A percentile compares a stretch with the other conserved stretches of the same genome.
Evolutionary conservation across 306 rosid genomes (phyloP).

Genomic region (Erythrophleum fordii): DNA sequence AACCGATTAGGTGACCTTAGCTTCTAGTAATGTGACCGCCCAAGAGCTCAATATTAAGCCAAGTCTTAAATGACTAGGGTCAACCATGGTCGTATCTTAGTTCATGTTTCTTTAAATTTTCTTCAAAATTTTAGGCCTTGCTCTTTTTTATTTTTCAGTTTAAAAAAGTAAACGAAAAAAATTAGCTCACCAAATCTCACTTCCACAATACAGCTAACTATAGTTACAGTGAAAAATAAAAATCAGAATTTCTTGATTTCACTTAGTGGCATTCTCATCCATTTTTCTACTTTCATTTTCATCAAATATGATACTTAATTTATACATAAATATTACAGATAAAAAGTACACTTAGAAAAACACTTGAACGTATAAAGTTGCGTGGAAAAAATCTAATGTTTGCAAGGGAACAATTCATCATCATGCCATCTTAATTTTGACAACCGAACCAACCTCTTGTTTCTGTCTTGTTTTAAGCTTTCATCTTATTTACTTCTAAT

Average conservation of each 20-base stretch:
- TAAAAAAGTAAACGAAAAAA: not conserved
- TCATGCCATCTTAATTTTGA: not conserved
- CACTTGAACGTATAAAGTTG: no score
- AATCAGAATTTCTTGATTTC: no score
- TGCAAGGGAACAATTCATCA: not conserved
- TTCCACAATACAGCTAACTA: not conserved
- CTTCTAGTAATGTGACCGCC: not conserved
- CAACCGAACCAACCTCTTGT: no score
- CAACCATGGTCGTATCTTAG: not conserved
- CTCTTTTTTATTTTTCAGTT: not conserved
- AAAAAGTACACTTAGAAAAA: no score
- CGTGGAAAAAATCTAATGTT: no score
- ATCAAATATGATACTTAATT: no score
- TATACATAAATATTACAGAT: no score
- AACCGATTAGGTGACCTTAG: conserved; percentile 1
- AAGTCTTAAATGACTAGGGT: not conserved
- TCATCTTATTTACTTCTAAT: no score
- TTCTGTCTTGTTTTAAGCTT: no score
- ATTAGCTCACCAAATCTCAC: not conserved
- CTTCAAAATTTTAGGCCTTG: not conserved
- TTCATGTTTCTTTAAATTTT: not conserved
- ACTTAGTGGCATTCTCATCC: no score
- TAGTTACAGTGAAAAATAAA: not conserved
- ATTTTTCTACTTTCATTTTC: no score
- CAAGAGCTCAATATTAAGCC: not conserved